phyloP scores from a whole-genome alignment of 495 filamentous ascomycete genomes.

The Darksidea phi region DNA sequence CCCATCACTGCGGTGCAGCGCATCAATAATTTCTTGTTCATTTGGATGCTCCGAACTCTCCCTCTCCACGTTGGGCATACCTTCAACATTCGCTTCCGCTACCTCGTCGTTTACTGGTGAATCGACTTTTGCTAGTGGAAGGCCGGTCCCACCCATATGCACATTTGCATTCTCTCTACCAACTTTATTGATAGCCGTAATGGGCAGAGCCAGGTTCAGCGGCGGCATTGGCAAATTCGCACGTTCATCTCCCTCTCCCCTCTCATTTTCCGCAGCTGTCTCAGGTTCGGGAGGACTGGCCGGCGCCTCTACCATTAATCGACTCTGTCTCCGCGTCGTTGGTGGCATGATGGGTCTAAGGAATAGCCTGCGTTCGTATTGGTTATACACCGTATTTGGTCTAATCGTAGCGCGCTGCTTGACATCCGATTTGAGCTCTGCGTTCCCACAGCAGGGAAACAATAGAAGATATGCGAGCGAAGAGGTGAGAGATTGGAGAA shows the following conservation, averaged over 20 bases:
- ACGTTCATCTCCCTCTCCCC: not conserved
- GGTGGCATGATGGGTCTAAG: not conserved
- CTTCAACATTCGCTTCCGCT: not conserved
- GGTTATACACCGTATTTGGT: not conserved
- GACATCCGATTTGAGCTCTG: not conserved
- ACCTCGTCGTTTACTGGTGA: not conserved
- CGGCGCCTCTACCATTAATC: not conserved
- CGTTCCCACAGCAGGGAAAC: too few relatives aligned
- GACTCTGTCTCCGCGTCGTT: not conserved
- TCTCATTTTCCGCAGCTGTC: not conserved
- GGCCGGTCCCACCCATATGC: too few relatives aligned
- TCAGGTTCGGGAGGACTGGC: not conserved
- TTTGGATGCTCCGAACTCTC: not conserved
- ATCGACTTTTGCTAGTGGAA: not conserved
- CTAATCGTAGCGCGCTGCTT: not conserved
- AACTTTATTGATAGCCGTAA: too few relatives aligned
- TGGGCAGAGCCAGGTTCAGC: too few relatives aligned
- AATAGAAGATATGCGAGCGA: too few relatives aligned
- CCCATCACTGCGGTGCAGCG: not conserved
- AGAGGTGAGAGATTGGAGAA: too few relatives aligned
- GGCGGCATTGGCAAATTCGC: too few relatives aligned
- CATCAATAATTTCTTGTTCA: not conserved
- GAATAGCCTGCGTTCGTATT: not conserved
- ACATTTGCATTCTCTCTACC: too few relatives aligned
- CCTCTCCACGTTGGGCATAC: not conserved